Percentiles rank a stretch among this genome's conserved stretches.
Conservation (phyloP, 495 filamentous ascomycete genomes). For the Trichoderma parareesei region DNA sequence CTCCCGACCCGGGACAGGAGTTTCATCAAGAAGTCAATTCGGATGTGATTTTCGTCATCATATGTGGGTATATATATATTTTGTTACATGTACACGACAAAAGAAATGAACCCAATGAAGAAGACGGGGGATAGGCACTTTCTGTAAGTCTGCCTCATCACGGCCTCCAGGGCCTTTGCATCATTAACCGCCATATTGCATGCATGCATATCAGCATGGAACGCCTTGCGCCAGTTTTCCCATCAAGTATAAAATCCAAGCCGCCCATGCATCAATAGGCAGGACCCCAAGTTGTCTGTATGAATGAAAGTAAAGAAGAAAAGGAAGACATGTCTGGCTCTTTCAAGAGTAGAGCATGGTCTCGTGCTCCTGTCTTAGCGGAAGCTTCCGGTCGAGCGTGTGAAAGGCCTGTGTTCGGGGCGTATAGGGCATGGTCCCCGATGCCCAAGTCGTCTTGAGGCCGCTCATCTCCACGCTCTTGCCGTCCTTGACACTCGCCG, state of each 20-base stretch:
- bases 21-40: not conserved
- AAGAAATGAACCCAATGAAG: no score
- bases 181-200: not conserved
- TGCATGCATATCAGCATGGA: not conserved
- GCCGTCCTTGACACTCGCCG: constrained; percentile 15
- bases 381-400: constrained; percentile 42
- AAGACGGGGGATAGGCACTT: not conserved
- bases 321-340: not conserved
- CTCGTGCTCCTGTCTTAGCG: constrained; percentile 22
- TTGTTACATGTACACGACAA: not conserved
- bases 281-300: not conserved
- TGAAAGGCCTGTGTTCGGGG: constrained; percentile 49
- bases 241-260: not conserved
- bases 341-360: not conserved
- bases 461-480: constrained; percentile 39
- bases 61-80: not conserved
- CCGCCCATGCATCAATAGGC: not conserved
- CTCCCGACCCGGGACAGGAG: no score
- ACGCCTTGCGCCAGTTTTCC: not conserved
- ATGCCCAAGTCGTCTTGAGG: constrained; percentile 19
- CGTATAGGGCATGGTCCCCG: constrained; percentile 34
- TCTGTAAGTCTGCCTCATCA: not conserved
- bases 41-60: not conserved
- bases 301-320: not conserved
- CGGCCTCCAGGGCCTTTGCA: constrained; percentile 2